Percentiles rank a stretch among this genome's conserved stretches.
Conservation (phyloP, 148 eudicot genomes). For the Amaranthus palmeri region DNA sequence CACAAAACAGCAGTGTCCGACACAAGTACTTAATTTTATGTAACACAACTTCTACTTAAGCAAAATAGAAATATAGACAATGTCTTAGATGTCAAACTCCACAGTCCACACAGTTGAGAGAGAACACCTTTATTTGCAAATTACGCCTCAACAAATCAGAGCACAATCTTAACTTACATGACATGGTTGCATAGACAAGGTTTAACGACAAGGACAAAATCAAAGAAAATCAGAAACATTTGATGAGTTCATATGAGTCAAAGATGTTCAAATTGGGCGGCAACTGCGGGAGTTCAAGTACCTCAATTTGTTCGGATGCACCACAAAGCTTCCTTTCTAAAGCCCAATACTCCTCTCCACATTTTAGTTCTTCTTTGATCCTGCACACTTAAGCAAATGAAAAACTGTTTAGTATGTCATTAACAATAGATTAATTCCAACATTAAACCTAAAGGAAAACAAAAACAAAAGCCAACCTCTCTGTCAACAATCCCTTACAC, state of each 20-base stretch:
- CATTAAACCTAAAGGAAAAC: not conserved
- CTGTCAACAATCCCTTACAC: slow-evolving; percentile 53
- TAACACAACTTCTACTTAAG: not conserved
- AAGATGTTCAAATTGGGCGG: not conserved
- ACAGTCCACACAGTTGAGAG: not conserved
- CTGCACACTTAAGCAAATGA: slow-evolving; percentile 35
- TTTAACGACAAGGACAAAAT: not conserved
- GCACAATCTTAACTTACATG: not conserved
- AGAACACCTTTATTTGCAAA: not conserved
- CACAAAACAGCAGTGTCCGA: too few species aligned
- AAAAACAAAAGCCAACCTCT: slow-evolving; percentile 42
- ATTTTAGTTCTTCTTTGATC: slow-evolving; percentile 62
- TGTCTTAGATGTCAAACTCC: not conserved
- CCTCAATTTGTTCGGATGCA: slow-evolving; percentile 49
- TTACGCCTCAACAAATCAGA: not conserved
- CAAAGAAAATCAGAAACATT: not conserved
- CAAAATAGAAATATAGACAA: not conserved
- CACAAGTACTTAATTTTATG: too few species aligned
- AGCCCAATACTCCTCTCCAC: slow-evolving; percentile 86
- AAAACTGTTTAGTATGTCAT: not conserved
- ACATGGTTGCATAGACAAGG: not conserved
- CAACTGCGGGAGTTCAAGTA: slow-evolving; percentile 18
- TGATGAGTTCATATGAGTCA: not conserved
- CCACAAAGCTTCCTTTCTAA: slow-evolving; percentile 85
- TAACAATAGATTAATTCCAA: not conserved